Conservation (phyloP, 257 asterid species). For the Voacanga thouarsii region DNA sequence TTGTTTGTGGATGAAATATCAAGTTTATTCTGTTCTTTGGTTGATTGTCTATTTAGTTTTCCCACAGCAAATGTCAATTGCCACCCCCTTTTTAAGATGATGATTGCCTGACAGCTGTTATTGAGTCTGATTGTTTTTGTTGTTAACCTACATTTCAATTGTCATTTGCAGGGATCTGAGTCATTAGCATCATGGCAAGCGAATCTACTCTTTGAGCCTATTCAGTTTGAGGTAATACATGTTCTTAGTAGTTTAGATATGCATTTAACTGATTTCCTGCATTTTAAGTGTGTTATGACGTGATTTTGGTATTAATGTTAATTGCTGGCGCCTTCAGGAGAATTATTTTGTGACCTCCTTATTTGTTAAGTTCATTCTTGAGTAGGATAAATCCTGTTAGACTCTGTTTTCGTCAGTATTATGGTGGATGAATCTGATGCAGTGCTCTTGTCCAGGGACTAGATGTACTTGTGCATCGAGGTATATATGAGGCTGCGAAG, state of each 20-base stretch:
- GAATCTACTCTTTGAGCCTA: constrained; percentile 86
- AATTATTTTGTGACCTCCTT: background rate
- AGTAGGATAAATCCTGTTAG: background rate
- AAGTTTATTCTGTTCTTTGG: background rate
- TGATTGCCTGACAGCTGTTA: background rate
- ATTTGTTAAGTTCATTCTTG: background rate
- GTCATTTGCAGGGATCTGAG: constrained; percentile 72
- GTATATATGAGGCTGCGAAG: constrained; percentile 98
- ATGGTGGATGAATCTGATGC: constrained; percentile 13
- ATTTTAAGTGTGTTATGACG: background rate
- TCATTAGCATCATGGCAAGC: constrained; percentile 98
- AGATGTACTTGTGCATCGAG: constrained; percentile 87
- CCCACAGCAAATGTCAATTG: background rate
- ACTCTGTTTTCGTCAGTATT: background rate
- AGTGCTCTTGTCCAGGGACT: constrained; percentile 51
- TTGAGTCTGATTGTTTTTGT: background rate
- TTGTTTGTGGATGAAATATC: background rate
- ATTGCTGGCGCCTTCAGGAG: background rate
- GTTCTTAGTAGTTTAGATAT: background rate
- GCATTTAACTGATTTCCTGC: background rate
- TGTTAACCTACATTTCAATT: constrained; percentile 6
- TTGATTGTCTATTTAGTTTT: background rate
- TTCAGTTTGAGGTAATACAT: constrained; percentile 76
- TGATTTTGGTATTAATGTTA: background rate
- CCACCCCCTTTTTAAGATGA: background rate